phyloP scores from a whole-genome alignment of 1,284 basidiomycete species.

The Cryptococcus hybrid region DNA sequence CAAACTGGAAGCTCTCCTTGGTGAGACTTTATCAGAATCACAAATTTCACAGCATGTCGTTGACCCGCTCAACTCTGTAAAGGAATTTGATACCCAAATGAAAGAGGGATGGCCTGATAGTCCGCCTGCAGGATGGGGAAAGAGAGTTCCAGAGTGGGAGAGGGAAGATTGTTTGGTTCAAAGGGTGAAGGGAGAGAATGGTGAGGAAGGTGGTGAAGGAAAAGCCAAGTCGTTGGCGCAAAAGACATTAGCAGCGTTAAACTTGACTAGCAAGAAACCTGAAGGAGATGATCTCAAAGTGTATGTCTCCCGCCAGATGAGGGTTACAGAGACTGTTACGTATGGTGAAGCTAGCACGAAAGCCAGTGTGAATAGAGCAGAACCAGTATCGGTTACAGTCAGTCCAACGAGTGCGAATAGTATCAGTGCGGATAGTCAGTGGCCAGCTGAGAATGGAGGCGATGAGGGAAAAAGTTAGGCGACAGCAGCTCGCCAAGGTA shows the following conservation, averaged over 20 bases:
- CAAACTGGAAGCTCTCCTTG: constrained; percentile 75
- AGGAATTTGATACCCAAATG: constrained; percentile 14
- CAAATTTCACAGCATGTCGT: constrained; percentile 30
- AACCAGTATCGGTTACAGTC: neutral
- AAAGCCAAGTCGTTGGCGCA: constrained; percentile 3
- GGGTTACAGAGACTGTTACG: constrained; percentile 21
- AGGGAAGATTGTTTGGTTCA: constrained; percentile 28
- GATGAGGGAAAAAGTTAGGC: constrained; percentile 3
- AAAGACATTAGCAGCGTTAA: constrained; percentile 17
- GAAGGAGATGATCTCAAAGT: constrained; percentile 18
- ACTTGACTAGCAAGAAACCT: neutral
- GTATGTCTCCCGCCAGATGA: constrained; percentile 24
- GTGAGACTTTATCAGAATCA: constrained; percentile 46
- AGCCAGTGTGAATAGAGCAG: neutral
- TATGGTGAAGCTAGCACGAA: neutral
- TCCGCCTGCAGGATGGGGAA: neutral
- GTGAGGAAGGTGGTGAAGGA: neutral
- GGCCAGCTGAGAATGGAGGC: neutral
- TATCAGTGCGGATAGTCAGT: neutral
- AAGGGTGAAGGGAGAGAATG: neutral
- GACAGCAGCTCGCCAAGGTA: constrained; percentile 30
- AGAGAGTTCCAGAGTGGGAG: constrained; percentile 21
- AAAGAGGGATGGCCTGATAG: constrained; percentile 19
- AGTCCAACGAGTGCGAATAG: neutral
- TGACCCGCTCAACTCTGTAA: constrained; percentile 21